phyloP scores from a whole-genome alignment of 148 eudicot species.

The Arbutus unedo region DNA sequence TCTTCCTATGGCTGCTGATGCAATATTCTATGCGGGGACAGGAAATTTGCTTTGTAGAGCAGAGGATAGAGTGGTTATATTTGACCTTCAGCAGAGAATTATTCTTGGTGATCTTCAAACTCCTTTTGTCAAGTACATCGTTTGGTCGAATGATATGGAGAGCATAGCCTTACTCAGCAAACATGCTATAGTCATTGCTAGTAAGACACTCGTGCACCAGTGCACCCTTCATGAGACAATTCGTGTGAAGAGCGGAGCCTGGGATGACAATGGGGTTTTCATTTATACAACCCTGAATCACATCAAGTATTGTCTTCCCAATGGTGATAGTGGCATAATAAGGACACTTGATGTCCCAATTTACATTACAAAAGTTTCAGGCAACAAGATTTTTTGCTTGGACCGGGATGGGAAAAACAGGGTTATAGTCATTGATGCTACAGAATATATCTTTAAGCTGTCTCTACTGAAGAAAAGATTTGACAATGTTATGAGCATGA shows the following conservation, averaged over 20 bases:
- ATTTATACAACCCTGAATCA: slow-evolving; percentile 88
- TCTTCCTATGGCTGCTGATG: slow-evolving; percentile 76
- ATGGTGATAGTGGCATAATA: slow-evolving; percentile 92
- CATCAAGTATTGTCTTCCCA: slow-evolving; percentile 88
- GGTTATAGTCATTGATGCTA: slow-evolving; percentile 69
- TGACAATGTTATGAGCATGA: slow-evolving; percentile 95
- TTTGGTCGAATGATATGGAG: slow-evolving; percentile 97
- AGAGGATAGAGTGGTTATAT: slow-evolving; percentile 82
- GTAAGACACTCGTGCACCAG: slow-evolving; percentile 79
- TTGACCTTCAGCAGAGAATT: slow-evolving; percentile 90
- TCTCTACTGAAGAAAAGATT: slow-evolving; percentile 69
- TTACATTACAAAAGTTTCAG: slow-evolving; percentile 75
- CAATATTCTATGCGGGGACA: slow-evolving; percentile 89
- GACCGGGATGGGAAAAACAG: slow-evolving; percentile 91
- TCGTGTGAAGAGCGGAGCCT: slow-evolving; percentile 95
- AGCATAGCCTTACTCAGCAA: slow-evolving; percentile 87
- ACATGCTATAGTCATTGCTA: slow-evolving; percentile 83
- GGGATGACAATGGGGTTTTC: slow-evolving; percentile 95
- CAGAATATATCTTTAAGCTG: slow-evolving; percentile 80
- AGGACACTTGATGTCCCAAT: slow-evolving; percentile 85
- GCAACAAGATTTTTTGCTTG: slow-evolving; percentile 74
- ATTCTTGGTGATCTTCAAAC: slow-evolving; percentile 82
- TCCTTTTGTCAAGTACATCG: slow-evolving; percentile 77
- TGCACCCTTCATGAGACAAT: slow-evolving; percentile 98
- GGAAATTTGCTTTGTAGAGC: slow-evolving; percentile 88